phyloP scores from a whole-genome alignment of 768 basidiomycete genomes.

The Tricholoma sp. region DNA sequence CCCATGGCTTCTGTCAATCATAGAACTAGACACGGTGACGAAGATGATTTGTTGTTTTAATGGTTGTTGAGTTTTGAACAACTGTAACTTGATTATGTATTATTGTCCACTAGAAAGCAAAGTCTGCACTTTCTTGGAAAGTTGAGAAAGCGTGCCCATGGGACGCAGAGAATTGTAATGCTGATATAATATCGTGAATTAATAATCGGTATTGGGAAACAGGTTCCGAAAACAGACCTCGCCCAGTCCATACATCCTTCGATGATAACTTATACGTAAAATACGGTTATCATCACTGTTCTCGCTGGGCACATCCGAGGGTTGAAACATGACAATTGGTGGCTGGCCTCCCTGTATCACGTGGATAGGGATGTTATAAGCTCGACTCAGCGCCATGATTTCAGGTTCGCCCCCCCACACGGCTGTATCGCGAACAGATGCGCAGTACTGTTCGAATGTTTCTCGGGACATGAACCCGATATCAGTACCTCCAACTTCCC shows the following conservation, averaged over 20 bases:
- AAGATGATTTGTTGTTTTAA: conserved; percentile 68
- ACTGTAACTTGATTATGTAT: conserved; percentile 6
- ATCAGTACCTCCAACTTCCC: conserved; percentile 60
- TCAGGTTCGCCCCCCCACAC: conserved; percentile 98
- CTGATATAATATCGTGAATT: conserved; percentile 32
- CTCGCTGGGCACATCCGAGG: conserved; percentile 30
- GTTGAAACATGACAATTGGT: conserved; percentile 78
- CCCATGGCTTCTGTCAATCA: conserved; percentile 46
- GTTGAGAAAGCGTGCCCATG: conserved; percentile 25
- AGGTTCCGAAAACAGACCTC: conserved; percentile 55
- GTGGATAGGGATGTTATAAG: conserved; percentile 81
- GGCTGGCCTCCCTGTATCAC: conserved; percentile 84
- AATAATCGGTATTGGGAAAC: not conserved
- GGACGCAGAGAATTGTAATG: conserved; percentile 87
- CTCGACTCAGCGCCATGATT: conserved; percentile 81
- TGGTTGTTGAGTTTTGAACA: not conserved
- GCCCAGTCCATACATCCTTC: conserved; percentile 91
- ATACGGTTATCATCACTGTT: conserved; percentile 31
- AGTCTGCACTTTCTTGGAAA: conserved; percentile 22
- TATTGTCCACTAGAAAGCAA: conserved; percentile 18
- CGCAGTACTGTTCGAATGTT: conserved; percentile 73
- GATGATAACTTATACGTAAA: conserved; percentile 85
- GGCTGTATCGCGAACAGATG: conserved; percentile 72
- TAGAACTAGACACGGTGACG: conserved; percentile 38
- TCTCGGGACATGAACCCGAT: conserved; percentile 65